phyloP scores from a whole-genome alignment of 257 asterid species.

The Marsdenia floribunda region DNA sequence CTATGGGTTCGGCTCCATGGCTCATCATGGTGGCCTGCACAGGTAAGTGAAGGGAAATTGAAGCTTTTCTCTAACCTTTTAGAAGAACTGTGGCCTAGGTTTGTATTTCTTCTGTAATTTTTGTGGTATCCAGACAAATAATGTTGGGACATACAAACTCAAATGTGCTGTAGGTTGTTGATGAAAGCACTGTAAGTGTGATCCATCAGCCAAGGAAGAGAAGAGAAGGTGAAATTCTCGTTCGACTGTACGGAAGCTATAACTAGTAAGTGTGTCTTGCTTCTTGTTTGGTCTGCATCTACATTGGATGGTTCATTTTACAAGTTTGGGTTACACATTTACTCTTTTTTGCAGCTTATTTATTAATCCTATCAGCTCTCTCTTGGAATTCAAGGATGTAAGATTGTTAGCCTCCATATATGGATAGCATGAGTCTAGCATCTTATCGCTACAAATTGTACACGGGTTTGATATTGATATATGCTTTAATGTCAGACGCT shows the following conservation, averaged over 20 bases:
- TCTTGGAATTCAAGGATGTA: constrained; percentile 8
- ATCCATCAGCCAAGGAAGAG: constrained; percentile 3
- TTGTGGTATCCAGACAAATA: background rate
- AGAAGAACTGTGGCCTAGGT: background rate
- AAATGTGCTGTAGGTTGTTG: constrained; percentile 13
- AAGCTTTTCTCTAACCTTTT: constrained; percentile 1
- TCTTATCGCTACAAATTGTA: background rate
- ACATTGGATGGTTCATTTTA: background rate
- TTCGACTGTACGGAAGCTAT: constrained; percentile 20
- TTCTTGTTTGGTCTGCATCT: background rate
- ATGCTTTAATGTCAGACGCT: constrained; percentile 1
- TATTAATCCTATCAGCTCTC: constrained; percentile 2
- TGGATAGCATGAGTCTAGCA: background rate
- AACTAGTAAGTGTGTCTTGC: constrained; percentile 12
- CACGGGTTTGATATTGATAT: background rate
- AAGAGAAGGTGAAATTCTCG: constrained; percentile 14
- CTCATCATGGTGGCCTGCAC: constrained; percentile 25
- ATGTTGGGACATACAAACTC: background rate
- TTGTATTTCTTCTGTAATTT: background rate
- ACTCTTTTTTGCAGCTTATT: background rate
- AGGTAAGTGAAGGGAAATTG: constrained; percentile 10
- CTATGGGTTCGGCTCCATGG: constrained; percentile 19
- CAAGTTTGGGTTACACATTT: background rate
- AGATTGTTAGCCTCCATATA: background rate
- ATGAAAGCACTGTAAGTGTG: constrained; percentile 9